phyloP scores from a whole-genome alignment of 2,329 filamentous ascomycete species.

The Phialophora chinensis region DNA sequence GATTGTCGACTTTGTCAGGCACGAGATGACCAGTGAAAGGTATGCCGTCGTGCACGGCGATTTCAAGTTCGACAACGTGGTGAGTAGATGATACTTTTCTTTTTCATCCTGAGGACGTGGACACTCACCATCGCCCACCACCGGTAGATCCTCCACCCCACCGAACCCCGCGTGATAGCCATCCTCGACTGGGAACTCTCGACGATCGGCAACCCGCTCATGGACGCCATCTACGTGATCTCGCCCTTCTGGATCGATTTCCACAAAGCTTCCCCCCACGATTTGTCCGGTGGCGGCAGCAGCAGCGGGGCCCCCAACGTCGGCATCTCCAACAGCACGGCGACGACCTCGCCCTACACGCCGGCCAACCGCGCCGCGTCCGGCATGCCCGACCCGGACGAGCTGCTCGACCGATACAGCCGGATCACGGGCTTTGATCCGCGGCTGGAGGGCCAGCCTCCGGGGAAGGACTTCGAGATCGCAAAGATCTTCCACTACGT shows the following conservation, averaged over 20 bases:
- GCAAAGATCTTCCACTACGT: conserved; percentile 33
- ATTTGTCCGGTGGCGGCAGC: neutral
- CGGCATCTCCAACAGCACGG: conserved; percentile 10
- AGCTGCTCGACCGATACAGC: conserved; percentile 29
- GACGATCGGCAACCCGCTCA: conserved; percentile 80
- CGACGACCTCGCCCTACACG: conserved; percentile 17
- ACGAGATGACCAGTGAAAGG: conserved; percentile 72
- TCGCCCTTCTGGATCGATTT: conserved; percentile 29
- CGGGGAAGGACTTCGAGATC: conserved; percentile 30
- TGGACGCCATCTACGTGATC: conserved; percentile 29
- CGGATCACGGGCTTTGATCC: conserved; percentile 28
- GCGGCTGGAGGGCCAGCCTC: conserved; percentile 20
- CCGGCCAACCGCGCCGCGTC: conserved; percentile 22
- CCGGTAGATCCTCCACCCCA: conserved; percentile 69
- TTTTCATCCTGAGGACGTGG: too few species aligned
- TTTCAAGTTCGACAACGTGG: conserved; percentile 82
- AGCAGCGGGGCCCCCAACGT: conserved; percentile 2
- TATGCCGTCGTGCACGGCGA: conserved; percentile 80
- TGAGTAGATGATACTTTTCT: conserved; percentile 43
- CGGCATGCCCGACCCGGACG: conserved; percentile 29
- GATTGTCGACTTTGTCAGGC: conserved; percentile 72
- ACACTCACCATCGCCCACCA: neutral
- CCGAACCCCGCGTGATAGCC: conserved; percentile 78
- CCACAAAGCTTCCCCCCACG: conserved; percentile 7
- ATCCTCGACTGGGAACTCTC: conserved; percentile 94